Percentiles rank a stretch among this genome's conserved stretches.
Evolutionary conservation across 306 rosid genomes (phyloP).

Genomic region (Myrica gale): DNA sequence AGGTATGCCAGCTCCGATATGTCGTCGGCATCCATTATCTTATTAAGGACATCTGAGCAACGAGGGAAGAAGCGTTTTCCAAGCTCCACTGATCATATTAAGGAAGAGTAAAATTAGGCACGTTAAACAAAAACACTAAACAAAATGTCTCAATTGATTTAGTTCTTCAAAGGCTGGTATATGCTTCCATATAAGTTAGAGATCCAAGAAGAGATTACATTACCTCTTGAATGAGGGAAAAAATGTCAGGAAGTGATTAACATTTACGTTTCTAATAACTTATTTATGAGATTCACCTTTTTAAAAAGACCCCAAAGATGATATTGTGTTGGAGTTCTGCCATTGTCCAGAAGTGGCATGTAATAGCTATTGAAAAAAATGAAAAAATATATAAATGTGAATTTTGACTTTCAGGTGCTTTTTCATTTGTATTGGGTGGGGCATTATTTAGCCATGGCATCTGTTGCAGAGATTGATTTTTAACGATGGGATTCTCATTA

Average conservation of each 20-base stretch:
- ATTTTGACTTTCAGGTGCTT: background rate
- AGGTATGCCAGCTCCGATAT: slow-evolving; percentile 49
- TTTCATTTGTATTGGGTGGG: background rate
- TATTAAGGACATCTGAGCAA: slow-evolving; percentile 62
- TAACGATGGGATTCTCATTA: background rate
- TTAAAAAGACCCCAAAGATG: background rate
- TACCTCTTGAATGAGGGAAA: background rate
- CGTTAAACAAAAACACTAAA: background rate
- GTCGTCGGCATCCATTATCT: slow-evolving; percentile 69
- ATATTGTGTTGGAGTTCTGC: background rate
- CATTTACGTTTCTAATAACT: background rate
- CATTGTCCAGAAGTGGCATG: background rate
- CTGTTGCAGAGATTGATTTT: background rate
- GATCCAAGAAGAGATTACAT: background rate
- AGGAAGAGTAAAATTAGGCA: slow-evolving; percentile 4
- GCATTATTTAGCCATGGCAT: background rate
- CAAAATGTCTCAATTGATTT: background rate
- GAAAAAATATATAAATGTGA: background rate
- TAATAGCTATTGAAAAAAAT: background rate
- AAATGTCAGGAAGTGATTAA: background rate
- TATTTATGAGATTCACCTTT: background rate
- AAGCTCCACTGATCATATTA: slow-evolving; percentile 51
- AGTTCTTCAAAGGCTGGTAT: background rate
- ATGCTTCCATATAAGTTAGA: slow-evolving; percentile 1
- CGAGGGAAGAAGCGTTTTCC: slow-evolving; percentile 78